Evolutionary conservation across 257 asterid species (phyloP).

Genomic region (Solanum boliviense): DNA sequence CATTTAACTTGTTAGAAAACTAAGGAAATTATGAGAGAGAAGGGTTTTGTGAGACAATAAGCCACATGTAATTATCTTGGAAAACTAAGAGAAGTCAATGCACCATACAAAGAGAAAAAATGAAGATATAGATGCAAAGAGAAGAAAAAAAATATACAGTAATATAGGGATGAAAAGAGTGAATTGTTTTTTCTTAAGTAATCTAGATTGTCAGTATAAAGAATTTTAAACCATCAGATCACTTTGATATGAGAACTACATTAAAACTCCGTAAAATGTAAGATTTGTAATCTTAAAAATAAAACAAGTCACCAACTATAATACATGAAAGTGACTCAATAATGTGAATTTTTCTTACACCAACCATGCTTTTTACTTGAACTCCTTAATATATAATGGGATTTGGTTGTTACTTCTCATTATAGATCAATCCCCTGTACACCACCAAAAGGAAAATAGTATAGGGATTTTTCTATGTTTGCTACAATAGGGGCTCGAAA

Average conservation of each 20-base stretch:
- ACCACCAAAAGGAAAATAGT: neutral
- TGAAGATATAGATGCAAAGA: too few relatives aligned
- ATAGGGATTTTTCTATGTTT: neutral
- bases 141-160: neutral
- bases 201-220: neutral
- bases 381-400: neutral
- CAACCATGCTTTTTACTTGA: too few relatives aligned
- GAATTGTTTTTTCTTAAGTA: neutral
- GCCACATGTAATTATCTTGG: neutral
- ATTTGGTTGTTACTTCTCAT: neutral
- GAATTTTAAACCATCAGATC: neutral
- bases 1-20: neutral
- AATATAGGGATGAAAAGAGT: neutral
- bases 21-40: neutral
- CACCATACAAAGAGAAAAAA: neutral
- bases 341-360: neutral
- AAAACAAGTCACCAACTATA: neutral
- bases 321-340: neutral
- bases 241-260: neutral
- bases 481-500: neutral
- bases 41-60: neutral
- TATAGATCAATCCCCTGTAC: neutral
- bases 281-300: neutral
- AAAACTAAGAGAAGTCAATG: neutral
- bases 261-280: neutral